A percentile compares a stretch with the other conserved stretches of the same genome.
Conservation (phyloP, 2,329 filamentous ascomycete species). For the Shiraia sp. region DNA sequence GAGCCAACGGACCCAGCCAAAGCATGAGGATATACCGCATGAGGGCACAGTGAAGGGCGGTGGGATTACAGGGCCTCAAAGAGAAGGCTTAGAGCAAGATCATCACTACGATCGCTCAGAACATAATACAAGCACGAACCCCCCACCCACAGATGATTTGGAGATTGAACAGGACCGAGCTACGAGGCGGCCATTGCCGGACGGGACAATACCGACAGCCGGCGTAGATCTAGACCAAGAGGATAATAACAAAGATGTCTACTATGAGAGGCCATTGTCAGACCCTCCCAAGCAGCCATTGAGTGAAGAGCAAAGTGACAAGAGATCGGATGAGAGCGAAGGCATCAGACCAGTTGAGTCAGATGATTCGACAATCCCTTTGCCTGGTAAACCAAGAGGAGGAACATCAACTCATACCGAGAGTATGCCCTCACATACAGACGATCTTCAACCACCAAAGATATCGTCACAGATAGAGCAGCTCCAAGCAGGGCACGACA, state of each 20-base stretch:
- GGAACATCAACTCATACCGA: conserved; percentile 53
- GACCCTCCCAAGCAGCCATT: conserved; percentile 45
- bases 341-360: conserved; percentile 46
- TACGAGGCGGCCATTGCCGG: conserved; percentile 49
- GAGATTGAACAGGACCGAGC: conserved; percentile 53
- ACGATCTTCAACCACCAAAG: conserved; percentile 47
- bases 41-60: conserved; percentile 34
- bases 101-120: conserved; percentile 54
- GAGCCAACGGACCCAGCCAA: conserved; percentile 2
- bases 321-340: conserved; percentile 18
- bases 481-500: conserved; percentile 48
- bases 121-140: conserved; percentile 46
- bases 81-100: conserved; percentile 53
- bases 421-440: conserved; percentile 57
- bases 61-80: conserved; percentile 17
- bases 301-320: conserved; percentile 26
- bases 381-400: conserved; percentile 32
- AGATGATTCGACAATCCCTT: conserved; percentile 47
- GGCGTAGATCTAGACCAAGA: conserved; percentile 35
- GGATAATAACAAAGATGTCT: conserved; percentile 40
- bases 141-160: conserved; percentile 45
- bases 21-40: conserved; percentile 31
- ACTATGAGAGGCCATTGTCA: conserved; percentile 32
- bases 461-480: conserved; percentile 25
- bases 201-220: conserved; percentile 54